Base-by-base conservation (phyloP, 2,329 filamentous ascomycete species). In the Arachnopeziza araneosa region DNA sequence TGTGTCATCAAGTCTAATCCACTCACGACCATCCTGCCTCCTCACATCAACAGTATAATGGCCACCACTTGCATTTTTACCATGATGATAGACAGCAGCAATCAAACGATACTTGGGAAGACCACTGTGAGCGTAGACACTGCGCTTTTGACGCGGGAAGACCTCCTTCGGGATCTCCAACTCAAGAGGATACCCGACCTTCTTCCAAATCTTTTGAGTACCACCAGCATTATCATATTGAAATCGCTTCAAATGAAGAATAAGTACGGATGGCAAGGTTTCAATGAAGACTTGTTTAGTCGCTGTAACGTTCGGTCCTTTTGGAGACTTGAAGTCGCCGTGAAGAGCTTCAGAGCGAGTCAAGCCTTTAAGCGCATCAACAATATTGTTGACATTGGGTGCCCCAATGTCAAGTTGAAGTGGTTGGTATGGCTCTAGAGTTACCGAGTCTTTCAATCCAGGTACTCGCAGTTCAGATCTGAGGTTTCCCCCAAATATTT, bases 31-130 rank as follows among this genome's bases (percentile, higher is more conserved):
- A 72, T 99, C 95, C 74, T 98, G 93, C 56, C 95, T 88, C 60
- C 93, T 86, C 50, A 97, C 89, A 73, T 99, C 95, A n/a, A 96
- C 93, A 1, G 95, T 99, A 75, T 99, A 99, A 74, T 99, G 95
- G 2, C 95, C 95, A 56, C 91, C 93, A 64, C 90, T 96, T 44
- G 95, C 95, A 68, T 96, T 96, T 79, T 96, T 97, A 62, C 95
- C 95, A 69, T 99, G 95, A 71, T 99, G 95, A 72, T 99, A 99
- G 23, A 99, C 92, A 30, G 96, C 95, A 22, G 88, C 90, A 64
- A 87, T 95, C 17, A 99, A 83, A 55, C 85, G 86, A 75, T 98
- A 99, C 71, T 87, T 90, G 4, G 93, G 92, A 61, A 90, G 79
- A 1, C 86, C 84, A 51, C 87, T 86, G 64, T 88, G 85, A 19